Conservation (phyloP, 768 basidiomycete species). For the Sporobolomyces pararoseus region DNA sequence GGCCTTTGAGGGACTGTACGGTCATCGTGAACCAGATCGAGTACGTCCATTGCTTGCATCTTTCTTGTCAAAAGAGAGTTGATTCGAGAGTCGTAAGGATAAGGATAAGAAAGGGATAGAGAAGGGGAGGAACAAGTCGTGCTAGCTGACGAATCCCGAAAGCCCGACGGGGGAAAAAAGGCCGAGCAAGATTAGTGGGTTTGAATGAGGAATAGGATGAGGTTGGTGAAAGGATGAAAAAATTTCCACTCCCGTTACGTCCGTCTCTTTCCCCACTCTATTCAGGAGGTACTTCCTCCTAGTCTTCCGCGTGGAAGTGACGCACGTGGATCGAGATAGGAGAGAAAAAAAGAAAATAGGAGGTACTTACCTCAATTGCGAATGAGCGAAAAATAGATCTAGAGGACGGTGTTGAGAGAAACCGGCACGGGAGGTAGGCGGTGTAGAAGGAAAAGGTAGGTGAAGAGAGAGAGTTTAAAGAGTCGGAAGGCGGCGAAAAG, state of each 20-base stretch:
- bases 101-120: background rate
- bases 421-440: no score
- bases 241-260: background rate
- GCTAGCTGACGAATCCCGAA: no score
- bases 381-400: no score
- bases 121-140: background rate
- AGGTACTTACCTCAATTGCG: background rate
- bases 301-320: conserved; percentile 10
- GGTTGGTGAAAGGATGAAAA: conserved; percentile 5
- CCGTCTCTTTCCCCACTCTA: background rate
- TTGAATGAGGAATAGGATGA: conserved; percentile 3
- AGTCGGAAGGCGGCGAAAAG: no score
- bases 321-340: background rate
- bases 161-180: no score
- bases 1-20: conserved; percentile 35
- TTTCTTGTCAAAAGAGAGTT: background rate
- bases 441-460: no score
- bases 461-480: no score
- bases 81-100: background rate
- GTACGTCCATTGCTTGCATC: background rate
- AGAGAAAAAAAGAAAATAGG: background rate
- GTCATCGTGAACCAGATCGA: conserved; percentile 18
- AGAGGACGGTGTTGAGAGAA: background rate
- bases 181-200: no score
- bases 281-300: background rate